Evolutionary conservation across 139 green algal genomes (phyloP).

Genomic region (Helicosporidium sp.): DNA sequence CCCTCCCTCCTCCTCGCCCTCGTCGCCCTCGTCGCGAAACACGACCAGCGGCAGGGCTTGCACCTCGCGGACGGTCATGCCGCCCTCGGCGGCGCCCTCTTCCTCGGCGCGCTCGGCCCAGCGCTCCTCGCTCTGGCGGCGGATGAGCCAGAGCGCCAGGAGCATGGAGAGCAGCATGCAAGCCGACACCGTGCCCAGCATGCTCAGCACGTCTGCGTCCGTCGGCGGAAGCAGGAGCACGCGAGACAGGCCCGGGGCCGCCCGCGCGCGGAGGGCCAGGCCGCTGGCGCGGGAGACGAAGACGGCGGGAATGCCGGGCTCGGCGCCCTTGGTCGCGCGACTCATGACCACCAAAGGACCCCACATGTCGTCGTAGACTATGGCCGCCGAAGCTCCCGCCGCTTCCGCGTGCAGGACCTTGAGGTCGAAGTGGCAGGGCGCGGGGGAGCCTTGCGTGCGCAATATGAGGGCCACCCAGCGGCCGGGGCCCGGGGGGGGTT

Average conservation of each 20-base stretch:
- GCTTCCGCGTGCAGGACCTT: slow-evolving; percentile 50
- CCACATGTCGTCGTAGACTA: slow-evolving; percentile 52
- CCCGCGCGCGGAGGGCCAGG: slow-evolving; percentile 38
- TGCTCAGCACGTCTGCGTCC: slow-evolving; percentile 34
- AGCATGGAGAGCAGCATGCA: not conserved
- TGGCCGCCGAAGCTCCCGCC: slow-evolving; percentile 46
- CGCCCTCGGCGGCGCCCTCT: not conserved
- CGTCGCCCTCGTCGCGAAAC: slow-evolving; percentile 3
- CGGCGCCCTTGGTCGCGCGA: slow-evolving; percentile 29
- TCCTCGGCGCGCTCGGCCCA: not conserved
- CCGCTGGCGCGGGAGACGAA: slow-evolving; percentile 51
- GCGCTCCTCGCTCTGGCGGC: slow-evolving; percentile 18
- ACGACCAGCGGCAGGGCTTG: slow-evolving; percentile 27
- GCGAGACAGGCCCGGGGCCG: slow-evolving; percentile 6
- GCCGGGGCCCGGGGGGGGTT: slow-evolving; percentile 7
- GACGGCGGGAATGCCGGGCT: slow-evolving; percentile 50
- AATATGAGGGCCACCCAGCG: slow-evolving; percentile 50
- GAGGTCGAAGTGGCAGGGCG: slow-evolving; percentile 59
- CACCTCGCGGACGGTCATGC: slow-evolving; percentile 23
- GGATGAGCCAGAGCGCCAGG: slow-evolving; percentile 37
- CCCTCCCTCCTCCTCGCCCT: not conserved
- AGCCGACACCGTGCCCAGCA: slow-evolving; percentile 34
- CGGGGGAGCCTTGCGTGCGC: slow-evolving; percentile 25
- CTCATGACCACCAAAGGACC: slow-evolving; percentile 61
- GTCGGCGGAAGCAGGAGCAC: slow-evolving; percentile 21